A percentile compares a stretch with the other conserved stretches of the same genome.
These are phyloP conservation scores for Populus alba DNA, from an alignment of 345 rosid genomes.

Conservation along the genomic window DNA sequence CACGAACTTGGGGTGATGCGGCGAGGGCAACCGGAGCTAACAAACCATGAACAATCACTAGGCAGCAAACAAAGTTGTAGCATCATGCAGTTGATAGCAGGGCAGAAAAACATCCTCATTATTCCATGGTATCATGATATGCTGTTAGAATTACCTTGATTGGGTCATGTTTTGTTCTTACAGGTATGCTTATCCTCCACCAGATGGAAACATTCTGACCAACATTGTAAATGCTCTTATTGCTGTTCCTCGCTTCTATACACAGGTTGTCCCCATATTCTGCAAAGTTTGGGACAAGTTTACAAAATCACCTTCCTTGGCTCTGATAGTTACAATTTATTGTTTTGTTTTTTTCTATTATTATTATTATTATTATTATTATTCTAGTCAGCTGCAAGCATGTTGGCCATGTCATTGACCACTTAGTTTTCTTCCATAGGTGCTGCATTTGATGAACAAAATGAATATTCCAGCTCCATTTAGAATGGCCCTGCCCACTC, in stretches of 20 bases:
- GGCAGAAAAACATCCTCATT: not conserved
- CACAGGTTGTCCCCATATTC: constrained; percentile 58
- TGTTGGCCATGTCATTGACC: not conserved
- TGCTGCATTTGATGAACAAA: constrained; percentile 97
- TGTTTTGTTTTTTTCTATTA: not conserved
- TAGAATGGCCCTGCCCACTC: constrained; percentile 89
- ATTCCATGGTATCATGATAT: not conserved
- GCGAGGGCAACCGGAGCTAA: too few relatives aligned
- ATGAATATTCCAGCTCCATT: constrained; percentile 99
- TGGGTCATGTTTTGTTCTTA: constrained; percentile 8
- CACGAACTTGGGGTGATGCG: too few relatives aligned
- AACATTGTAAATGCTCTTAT: constrained; percentile 95
- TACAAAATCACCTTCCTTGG: not conserved
- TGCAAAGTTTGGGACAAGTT: constrained; percentile 3
- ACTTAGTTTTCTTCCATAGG: constrained; percentile 37
- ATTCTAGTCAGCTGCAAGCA: not conserved
- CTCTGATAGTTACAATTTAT: not conserved
- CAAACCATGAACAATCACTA: too few relatives aligned
- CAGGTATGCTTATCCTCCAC: constrained; percentile 97
- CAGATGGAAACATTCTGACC: constrained; percentile 93
- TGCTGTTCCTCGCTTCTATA: constrained; percentile 91
- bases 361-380: too few relatives aligned
- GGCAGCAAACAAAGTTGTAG: too few relatives aligned
- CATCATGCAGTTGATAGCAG: not conserved
- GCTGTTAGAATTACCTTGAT: not conserved